phyloP scores from a whole-genome alignment of 2,329 filamentous ascomycete genomes.

The Ceratocystis eucalypticola region DNA sequence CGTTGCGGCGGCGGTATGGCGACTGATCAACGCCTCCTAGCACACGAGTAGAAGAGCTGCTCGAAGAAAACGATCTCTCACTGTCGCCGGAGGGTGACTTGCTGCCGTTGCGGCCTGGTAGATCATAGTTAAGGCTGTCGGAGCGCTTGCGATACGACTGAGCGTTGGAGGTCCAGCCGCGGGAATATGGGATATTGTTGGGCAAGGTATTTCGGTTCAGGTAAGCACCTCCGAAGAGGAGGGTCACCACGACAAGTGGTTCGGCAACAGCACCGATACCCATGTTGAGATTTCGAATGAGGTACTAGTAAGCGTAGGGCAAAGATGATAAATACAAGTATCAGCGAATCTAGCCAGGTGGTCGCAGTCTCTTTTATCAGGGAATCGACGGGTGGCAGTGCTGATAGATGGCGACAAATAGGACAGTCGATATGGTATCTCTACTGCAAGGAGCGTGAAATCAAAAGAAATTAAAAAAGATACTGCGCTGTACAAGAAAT shows the following conservation, averaged over 20 bases:
- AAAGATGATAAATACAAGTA: neutral
- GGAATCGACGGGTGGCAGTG: neutral
- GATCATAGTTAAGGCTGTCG: conserved; percentile 19
- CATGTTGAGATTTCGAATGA: conserved; percentile 24
- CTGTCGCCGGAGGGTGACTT: conserved; percentile 20
- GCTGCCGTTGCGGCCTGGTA: conserved; percentile 6
- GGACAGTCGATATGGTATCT: neutral
- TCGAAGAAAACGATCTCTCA: conserved; percentile 17
- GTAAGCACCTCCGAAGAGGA: conserved; percentile 33
- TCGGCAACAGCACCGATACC: conserved; percentile 31
- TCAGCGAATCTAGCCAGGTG: neutral
- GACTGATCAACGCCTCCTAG: conserved; percentile 19
- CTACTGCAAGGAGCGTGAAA: neutral
- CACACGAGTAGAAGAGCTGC: conserved; percentile 18
- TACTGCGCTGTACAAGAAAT: conserved; percentile 6
- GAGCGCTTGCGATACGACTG: conserved; percentile 20
- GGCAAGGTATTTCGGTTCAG: conserved; percentile 30
- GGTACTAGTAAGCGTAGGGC: neutral
- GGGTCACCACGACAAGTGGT: conserved; percentile 31
- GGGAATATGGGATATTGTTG: conserved; percentile 18
- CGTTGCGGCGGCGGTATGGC: conserved; percentile 20
- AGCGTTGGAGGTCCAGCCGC: conserved; percentile 17
- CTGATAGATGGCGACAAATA: neutral
- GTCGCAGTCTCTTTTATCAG: neutral
- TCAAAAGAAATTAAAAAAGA: conserved; percentile 2